Base-by-base conservation (phyloP, 2,329 filamentous ascomycete genomes). In the Alternaria viburni region DNA sequence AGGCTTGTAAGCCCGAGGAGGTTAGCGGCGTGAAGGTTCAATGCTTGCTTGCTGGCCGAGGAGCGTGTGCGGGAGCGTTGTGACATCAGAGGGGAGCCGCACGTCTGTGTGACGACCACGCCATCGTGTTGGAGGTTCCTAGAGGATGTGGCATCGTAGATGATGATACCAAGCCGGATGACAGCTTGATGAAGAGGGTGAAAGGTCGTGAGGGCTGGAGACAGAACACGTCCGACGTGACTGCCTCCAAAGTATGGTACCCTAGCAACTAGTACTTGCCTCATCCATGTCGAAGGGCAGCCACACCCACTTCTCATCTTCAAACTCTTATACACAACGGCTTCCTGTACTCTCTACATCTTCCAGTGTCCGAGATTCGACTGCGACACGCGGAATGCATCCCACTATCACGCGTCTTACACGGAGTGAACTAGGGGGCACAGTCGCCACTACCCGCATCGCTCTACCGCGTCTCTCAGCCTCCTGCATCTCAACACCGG, bases 181-280 rank as follows among this genome's bases (percentile, higher is more conserved):
- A 45, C 36, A 36, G 10, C 23, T 45, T 36, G 64, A 64, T 55
- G 56, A 52, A 6, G 28, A 58, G 44, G 56, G 52, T 50, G 44
- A 50, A 49, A 51, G 49, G 55, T 54, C 28, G 59, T 62, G 21
- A 55, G 41, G 30, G 52, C 32, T 43, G 63, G 52, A 36, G 50
- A n/a, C 64, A 52, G 45, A 32, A 28, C 43, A 45, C 30, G 62
- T 63, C 47, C 61, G 51, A 49, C 61, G 57, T 59, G 51, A 64
- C 43, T 65, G 56, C 50, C 56, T 66, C 52, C 54, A 57, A 67
- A 67, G 49, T 61, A 60, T 65, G 69, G 69, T 71, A 71, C 68
- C 69, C 69, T 71, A 71, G 66, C 36, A 62, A 55, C 64, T 71
- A 70, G 68, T 64, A 61, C 57, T 67, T 17, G 50, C 57, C 60